Conservation (phyloP, 75 land plant species). For the Pinus albicaulis region DNA sequence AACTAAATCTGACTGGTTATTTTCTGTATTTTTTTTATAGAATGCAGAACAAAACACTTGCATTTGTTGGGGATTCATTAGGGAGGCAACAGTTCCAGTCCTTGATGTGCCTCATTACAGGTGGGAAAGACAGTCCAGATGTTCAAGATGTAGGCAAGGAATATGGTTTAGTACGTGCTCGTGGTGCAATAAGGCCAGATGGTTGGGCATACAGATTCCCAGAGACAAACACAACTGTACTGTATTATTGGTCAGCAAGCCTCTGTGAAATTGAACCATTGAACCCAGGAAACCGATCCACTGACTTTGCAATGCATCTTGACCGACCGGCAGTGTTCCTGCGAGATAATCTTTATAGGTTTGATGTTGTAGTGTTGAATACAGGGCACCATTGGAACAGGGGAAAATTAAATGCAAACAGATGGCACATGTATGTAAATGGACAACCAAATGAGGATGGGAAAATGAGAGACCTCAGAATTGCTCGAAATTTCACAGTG, state of each 20-base stretch:
- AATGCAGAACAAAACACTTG: slow-evolving; percentile 77
- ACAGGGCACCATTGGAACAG: slow-evolving; percentile 99
- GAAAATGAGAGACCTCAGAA: slow-evolving; percentile 21
- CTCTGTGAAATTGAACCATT: slow-evolving; percentile 66
- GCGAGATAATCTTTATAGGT: slow-evolving; percentile 33
- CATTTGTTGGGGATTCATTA: slow-evolving; percentile 89
- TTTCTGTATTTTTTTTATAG: slow-evolving; percentile 28
- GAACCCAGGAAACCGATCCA: slow-evolving; percentile 20
- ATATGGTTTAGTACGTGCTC: slow-evolving; percentile 58
- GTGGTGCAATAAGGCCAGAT: slow-evolving; percentile 55
- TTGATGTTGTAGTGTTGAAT: slow-evolving; percentile 81
- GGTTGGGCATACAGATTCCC: slow-evolving; percentile 74
- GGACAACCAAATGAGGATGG: slow-evolving; percentile 44
- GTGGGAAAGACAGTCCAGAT: slow-evolving; percentile 37
- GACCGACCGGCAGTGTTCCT: slow-evolving; percentile 80
- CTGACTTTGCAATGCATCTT: slow-evolving; percentile 75
- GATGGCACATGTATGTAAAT: slow-evolving; percentile 64
- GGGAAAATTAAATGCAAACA: slow-evolving; percentile 71
- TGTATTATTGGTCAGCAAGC: slow-evolving; percentile 88
- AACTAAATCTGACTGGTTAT: too few relatives aligned
- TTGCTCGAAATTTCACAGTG: slow-evolving; percentile 59
- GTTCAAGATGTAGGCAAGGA: slow-evolving; percentile 55
- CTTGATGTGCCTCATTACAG: slow-evolving; percentile 84
- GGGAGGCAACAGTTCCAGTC: slow-evolving; percentile 94
- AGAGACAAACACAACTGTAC: slow-evolving; percentile 76